Conservation (phyloP, 306 rosid species). For the Vicia faba region DNA sequence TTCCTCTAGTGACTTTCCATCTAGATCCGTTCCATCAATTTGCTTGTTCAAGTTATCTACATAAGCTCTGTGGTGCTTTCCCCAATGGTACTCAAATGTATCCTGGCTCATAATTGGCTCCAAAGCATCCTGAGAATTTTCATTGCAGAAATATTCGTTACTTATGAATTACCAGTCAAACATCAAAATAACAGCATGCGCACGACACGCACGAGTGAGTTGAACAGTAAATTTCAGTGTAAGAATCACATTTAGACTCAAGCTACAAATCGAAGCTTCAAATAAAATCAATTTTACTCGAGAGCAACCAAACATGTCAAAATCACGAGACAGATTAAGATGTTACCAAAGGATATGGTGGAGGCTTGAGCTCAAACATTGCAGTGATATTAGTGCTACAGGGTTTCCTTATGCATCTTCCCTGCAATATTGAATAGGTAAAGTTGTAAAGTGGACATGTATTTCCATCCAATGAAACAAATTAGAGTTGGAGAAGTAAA, state of each 20-base stretch:
- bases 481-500: neutral
- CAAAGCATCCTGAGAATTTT: slow-evolving; percentile 65
- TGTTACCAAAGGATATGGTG: slow-evolving; percentile 82
- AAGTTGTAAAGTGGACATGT: neutral
- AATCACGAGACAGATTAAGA: too few species aligned
- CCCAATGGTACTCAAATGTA: slow-evolving; percentile 90
- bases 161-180: slow-evolving; percentile 20
- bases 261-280: too few species aligned
- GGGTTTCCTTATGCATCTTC: slow-evolving; percentile 47
- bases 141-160: slow-evolving; percentile 10
- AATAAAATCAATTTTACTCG: too few species aligned
- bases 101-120: slow-evolving; percentile 87
- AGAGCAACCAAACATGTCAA: too few species aligned
- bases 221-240: too few species aligned
- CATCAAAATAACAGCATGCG: too few species aligned
- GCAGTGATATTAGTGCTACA: slow-evolving; percentile 47
- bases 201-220: too few species aligned
- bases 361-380: slow-evolving; percentile 75
- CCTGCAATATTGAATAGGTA: slow-evolving; percentile 45
- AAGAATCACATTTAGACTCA: too few species aligned
- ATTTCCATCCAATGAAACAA: too few species aligned
- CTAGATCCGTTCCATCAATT: slow-evolving; percentile 80
- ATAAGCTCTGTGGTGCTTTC: slow-evolving; percentile 87
- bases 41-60: slow-evolving; percentile 82
- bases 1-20: slow-evolving; percentile 61